Percentiles rank a stretch among this genome's conserved stretches.
These are phyloP conservation scores for Phanerochaete sordida DNA, from an alignment of 768 basidiomycete species.

Conservation along the genomic window DNA sequence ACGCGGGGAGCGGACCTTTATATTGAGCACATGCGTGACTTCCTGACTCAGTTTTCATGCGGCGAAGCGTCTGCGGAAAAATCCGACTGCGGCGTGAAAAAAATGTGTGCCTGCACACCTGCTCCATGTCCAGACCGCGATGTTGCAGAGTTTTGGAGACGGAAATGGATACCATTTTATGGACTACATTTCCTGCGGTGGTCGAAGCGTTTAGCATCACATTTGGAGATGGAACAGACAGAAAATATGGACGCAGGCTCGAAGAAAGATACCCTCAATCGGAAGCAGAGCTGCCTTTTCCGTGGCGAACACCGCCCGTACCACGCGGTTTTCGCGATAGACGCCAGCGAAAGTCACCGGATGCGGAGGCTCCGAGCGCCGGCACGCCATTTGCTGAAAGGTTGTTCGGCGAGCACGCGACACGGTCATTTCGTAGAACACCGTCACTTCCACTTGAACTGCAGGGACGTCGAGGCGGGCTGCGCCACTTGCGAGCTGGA, in stretches of 20 bases:
- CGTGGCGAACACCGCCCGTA: background rate
- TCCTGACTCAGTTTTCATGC: background rate
- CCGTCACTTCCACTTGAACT: no score
- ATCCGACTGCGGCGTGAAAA: background rate
- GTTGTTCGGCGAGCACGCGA: background rate
- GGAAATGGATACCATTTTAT: background rate
- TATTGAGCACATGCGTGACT: background rate
- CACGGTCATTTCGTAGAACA: background rate
- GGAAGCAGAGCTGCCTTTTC: background rate
- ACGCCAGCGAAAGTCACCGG: background rate
- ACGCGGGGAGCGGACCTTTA: background rate
- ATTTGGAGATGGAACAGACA: background rate
- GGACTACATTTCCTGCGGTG: background rate
- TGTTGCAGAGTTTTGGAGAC: no score
- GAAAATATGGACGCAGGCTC: background rate
- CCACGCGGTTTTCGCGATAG: background rate
- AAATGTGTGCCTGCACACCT: no score
- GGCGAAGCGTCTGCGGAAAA: background rate
- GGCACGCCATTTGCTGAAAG: no score
- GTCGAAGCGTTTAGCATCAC: background rate
- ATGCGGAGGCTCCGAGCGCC: background rate
- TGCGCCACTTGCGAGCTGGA: no score
- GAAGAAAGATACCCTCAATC: background rate
- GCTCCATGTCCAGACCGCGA: no score
- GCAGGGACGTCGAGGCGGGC: no score